phyloP scores from a whole-genome alignment of 257 asterid genomes.

The Rubia yunnanensis region DNA sequence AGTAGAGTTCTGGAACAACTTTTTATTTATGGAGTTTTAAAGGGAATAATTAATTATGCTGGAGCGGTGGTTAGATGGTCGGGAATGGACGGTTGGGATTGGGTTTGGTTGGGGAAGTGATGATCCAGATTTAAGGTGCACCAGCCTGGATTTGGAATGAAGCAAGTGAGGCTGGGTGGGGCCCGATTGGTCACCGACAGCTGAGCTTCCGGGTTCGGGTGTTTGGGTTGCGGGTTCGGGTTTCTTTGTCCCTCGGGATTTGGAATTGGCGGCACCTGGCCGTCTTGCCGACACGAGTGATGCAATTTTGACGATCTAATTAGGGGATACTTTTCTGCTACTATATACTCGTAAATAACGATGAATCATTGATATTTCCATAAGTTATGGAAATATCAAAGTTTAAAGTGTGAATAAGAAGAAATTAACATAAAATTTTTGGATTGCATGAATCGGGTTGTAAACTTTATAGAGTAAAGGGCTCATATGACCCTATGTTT shows the following conservation, averaged over 20 bases:
- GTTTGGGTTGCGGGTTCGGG: not conserved
- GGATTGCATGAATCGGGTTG: too few species aligned
- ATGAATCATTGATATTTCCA: too few species aligned
- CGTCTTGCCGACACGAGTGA: not conserved
- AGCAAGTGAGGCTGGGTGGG: conserved; percentile 24
- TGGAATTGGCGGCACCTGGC: conserved; percentile 1
- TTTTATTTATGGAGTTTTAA: not conserved
- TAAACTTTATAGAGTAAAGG: too few species aligned
- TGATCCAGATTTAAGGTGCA: conserved; percentile 8
- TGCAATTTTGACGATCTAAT: not conserved
- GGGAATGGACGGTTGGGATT: conserved; percentile 21
- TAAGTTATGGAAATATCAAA: too few species aligned
- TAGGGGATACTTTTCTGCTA: not conserved
- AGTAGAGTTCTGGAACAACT: not conserved
- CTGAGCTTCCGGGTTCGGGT: conserved; percentile 4
- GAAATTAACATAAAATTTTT: too few species aligned
- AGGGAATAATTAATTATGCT: not conserved
- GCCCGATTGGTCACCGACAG: conserved; percentile 21
- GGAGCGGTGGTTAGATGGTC: conserved; percentile 3
- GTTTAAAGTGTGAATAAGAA: too few species aligned
- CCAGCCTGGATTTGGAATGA: conserved; percentile 34
- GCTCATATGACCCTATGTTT: too few species aligned
- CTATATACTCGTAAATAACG: too few species aligned
- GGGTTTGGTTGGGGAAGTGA: conserved; percentile 2
- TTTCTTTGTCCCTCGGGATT: not conserved